Conservation (phyloP, 2,329 filamentous ascomycete species). For the Hypoxylon sp. region DNA sequence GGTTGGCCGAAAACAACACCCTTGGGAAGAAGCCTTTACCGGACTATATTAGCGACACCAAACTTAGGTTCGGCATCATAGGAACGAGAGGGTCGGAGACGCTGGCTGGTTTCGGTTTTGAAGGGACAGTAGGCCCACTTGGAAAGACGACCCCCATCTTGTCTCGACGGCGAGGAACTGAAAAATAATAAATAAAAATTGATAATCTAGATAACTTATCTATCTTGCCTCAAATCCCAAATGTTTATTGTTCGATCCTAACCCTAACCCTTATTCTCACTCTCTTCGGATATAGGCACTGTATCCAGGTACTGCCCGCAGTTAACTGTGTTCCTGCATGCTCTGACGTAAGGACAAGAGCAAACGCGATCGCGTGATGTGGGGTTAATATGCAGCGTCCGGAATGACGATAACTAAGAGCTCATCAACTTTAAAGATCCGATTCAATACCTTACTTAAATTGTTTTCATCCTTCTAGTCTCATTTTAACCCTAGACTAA, state of each 20-base stretch:
- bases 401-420: constrained; percentile 1
- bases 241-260: neutral
- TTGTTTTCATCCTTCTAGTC: neutral
- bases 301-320: constrained; percentile 14
- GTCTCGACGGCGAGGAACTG: constrained; percentile 5
- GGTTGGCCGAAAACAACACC: constrained; percentile 8
- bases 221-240: neutral
- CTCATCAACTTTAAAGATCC: neutral
- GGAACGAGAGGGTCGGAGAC: neutral
- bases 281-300: constrained; percentile 27
- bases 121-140: constrained; percentile 20
- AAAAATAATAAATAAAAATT: neutral
- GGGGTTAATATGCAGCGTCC: constrained; percentile 17
- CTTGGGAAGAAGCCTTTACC: constrained; percentile 24
- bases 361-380: constrained; percentile 26
- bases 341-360: constrained; percentile 31
- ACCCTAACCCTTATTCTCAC: neutral
- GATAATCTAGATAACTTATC: neutral
- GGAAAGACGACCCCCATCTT: constrained; percentile 4
- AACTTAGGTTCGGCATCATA: constrained; percentile 22
- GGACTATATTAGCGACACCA: constrained; percentile 13
- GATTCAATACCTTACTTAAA: neutral
- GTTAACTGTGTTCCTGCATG: constrained; percentile 25
- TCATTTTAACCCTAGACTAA: neutral
- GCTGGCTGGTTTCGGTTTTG: constrained; percentile 23